phyloP scores from a whole-genome alignment of 257 asterid genomes.

The Henckelia pumila region DNA sequence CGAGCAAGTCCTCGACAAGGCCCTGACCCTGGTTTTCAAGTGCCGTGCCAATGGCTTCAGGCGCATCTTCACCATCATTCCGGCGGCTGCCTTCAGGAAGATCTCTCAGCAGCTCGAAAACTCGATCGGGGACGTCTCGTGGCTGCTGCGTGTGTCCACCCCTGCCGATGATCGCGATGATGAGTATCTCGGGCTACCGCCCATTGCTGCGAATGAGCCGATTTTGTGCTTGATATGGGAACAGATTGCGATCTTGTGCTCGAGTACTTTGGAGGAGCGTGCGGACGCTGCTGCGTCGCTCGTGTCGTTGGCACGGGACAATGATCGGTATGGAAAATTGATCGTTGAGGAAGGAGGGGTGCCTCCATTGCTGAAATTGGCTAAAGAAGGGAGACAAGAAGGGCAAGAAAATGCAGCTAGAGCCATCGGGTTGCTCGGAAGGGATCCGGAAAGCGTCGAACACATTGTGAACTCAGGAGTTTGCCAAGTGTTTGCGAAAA shows the following conservation, averaged over 20 bases:
- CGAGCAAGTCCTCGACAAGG: constrained; percentile 60
- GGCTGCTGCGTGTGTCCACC: constrained; percentile 75
- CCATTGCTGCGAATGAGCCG: constrained; percentile 78
- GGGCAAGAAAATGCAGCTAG: constrained; percentile 73
- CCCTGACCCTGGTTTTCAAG: constrained; percentile 54
- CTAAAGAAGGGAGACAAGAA: constrained; percentile 67
- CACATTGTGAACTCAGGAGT: constrained; percentile 70
- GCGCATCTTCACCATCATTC: constrained; percentile 65
- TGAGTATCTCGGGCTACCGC: constrained; percentile 62
- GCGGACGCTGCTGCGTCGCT: constrained; percentile 65
- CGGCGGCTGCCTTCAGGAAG: constrained; percentile 50
- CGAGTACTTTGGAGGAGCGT: constrained; percentile 55
- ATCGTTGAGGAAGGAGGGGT: constrained; percentile 89
- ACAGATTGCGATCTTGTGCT: constrained; percentile 56
- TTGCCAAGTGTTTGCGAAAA: constrained; percentile 69
- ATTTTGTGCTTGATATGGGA: constrained; percentile 76
- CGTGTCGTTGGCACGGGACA: constrained; percentile 67
- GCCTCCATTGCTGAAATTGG: constrained; percentile 57
- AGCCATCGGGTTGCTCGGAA: constrained; percentile 68
- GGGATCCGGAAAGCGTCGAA: constrained; percentile 78
- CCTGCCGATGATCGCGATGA: constrained; percentile 67
- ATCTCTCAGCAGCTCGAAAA: constrained; percentile 62
- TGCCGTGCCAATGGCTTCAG: constrained; percentile 62
- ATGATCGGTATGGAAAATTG: constrained; percentile 63
- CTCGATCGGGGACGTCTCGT: constrained; percentile 68